A percentile compares a stretch with the other conserved stretches of the same genome.
Evolutionary conservation across 345 rosid species (phyloP).

Genomic region (Psidium guajava): DNA sequence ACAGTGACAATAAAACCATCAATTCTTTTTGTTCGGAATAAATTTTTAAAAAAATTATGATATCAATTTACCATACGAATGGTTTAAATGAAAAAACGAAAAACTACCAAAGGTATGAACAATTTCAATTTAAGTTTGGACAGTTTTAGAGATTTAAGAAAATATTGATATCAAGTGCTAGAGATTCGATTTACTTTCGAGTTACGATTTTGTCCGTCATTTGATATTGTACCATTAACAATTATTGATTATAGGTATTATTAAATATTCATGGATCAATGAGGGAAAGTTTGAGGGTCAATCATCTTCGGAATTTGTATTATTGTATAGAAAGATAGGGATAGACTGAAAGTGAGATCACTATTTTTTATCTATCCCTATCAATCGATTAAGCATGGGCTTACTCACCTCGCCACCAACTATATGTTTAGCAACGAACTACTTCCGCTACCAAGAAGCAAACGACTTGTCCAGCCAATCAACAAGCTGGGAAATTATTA

Average conservation of each 20-base stretch:
- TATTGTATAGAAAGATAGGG: background rate
- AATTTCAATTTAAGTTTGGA: background rate
- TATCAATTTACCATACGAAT: background rate
- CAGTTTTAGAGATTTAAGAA: background rate
- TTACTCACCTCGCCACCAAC: background rate
- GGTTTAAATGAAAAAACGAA: background rate
- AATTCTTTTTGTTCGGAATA: no score
- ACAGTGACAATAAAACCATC: background rate
- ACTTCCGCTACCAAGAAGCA: background rate
- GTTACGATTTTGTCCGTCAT: background rate
- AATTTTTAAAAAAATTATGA: background rate
- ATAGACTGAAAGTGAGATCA: background rate
- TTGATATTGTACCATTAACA: background rate
- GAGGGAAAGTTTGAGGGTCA: background rate
- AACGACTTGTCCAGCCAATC: background rate
- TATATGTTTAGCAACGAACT: background rate
- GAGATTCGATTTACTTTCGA: background rate
- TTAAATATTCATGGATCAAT: background rate
- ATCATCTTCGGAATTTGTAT: background rate
- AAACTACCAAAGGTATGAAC: background rate
- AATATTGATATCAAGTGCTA: background rate
- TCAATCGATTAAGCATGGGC: background rate
- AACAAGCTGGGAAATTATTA: background rate
- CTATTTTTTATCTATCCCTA: background rate
- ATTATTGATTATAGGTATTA: background rate